Evolutionary conservation across 176 grass and related monocot species (phyloP).

Genomic region (Leersia perrieri): DNA sequence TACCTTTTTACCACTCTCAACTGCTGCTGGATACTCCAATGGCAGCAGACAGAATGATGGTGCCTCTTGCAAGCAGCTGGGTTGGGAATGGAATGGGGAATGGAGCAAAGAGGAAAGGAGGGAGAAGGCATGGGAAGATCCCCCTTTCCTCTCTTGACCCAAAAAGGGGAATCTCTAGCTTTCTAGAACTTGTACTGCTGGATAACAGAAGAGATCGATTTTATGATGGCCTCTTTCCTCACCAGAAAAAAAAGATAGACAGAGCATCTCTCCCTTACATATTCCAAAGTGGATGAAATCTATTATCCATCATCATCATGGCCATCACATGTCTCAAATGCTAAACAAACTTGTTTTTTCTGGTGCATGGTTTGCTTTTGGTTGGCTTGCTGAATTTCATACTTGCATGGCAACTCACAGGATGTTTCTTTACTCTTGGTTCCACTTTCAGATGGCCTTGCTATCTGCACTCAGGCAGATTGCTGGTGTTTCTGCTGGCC

Average conservation of each 20-base stretch:
- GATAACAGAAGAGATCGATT: constrained; percentile 28
- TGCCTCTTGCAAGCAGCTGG: constrained; percentile 16
- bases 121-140: constrained; percentile 16
- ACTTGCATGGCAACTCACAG: constrained; percentile 28
- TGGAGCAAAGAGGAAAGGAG: constrained; percentile 6
- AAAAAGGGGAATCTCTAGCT: constrained; percentile 39
- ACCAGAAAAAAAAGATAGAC: constrained; percentile 18
- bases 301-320: constrained; percentile 34
- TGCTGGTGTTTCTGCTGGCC: constrained; percentile 77
- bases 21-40: background rate
- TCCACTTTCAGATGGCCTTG: constrained; percentile 76
- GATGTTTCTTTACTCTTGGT: constrained; percentile 19
- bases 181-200: constrained; percentile 59
- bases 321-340: constrained; percentile 37
- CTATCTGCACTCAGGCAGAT: constrained; percentile 84
- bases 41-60: constrained; percentile 35
- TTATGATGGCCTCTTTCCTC: constrained; percentile 27
- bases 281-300: constrained; percentile 40
- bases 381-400: constrained; percentile 16
- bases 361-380: constrained; percentile 5
- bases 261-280: constrained; percentile 16
- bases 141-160: constrained; percentile 25
- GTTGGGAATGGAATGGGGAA: too few relatives aligned
- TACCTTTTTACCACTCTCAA: background rate
- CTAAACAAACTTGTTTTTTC: constrained; percentile 11